Evolutionary conservation across 2,329 filamentous ascomycete genomes (phyloP).

Genomic region (Canariomyces notabilis): DNA sequence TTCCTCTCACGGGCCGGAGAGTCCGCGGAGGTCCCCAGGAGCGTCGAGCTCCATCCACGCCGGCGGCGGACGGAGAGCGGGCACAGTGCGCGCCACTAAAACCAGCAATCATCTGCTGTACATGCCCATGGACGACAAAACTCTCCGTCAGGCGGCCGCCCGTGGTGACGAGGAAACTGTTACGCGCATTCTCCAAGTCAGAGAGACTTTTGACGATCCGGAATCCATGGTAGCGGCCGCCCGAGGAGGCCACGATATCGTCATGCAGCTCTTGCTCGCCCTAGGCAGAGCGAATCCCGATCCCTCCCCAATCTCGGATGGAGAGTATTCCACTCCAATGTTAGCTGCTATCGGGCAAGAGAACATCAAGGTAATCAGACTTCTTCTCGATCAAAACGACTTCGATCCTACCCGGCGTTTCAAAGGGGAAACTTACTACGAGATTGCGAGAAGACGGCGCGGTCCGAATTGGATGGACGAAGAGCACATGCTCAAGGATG

Average conservation of each 20-base stretch:
- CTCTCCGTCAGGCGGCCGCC: constrained; percentile 54
- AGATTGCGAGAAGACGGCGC: constrained; percentile 75
- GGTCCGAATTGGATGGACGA: constrained; percentile 91
- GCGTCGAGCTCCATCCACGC: constrained; percentile 30
- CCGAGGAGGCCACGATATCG: constrained; percentile 82
- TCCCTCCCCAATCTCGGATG: constrained; percentile 56
- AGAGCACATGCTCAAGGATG: constrained; percentile 70
- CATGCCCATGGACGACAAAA: constrained; percentile 59
- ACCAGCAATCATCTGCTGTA: constrained; percentile 61
- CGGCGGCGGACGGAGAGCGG: constrained; percentile 44
- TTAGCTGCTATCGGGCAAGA: constrained; percentile 86
- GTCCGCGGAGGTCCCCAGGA: constrained; percentile 54
- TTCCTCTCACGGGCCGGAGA: constrained; percentile 53
- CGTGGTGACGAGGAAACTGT: constrained; percentile 59
- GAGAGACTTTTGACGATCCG: constrained; percentile 63
- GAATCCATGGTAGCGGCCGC: constrained; percentile 88
- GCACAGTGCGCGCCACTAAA: constrained; percentile 56
- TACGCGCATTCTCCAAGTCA: constrained; percentile 56
- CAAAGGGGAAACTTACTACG: constrained; percentile 76
- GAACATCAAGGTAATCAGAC: constrained; percentile 76
- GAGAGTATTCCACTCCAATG: constrained; percentile 84
- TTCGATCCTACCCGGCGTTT: constrained; percentile 81
- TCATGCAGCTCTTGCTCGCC: constrained; percentile 72
- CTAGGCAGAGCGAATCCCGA: constrained; percentile 63
- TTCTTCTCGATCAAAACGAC: constrained; percentile 67